Conservation (phyloP, 225 moss, liverwort and hornwort genomes). For the Rhytidiadelphus loreus region DNA sequence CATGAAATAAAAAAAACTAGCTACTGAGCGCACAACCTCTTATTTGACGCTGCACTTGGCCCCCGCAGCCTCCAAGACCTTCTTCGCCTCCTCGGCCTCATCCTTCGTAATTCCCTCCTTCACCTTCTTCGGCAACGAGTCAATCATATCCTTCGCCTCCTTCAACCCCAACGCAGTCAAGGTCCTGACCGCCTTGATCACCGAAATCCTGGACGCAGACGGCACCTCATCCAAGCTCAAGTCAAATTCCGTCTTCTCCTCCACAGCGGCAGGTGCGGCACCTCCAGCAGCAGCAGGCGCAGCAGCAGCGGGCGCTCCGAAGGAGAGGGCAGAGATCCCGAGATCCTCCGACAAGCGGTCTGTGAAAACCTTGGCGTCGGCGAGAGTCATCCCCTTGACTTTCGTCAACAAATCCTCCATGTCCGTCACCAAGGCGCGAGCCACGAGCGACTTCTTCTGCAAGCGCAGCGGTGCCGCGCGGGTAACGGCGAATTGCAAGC, state of each 20-base stretch:
- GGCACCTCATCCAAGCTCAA: slow-evolving; percentile 53
- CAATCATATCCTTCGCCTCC: slow-evolving; percentile 90
- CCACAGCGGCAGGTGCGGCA: slow-evolving; percentile 42
- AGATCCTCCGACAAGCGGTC: slow-evolving; percentile 56
- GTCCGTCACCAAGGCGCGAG: slow-evolving; percentile 30
- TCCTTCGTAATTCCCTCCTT: slow-evolving; percentile 69
- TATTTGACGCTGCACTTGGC: slow-evolving; percentile 57
- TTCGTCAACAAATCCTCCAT: slow-evolving; percentile 39
- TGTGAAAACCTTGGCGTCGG: slow-evolving; percentile 45
- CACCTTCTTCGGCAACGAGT: slow-evolving; percentile 78
- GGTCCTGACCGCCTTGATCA: slow-evolving; percentile 73
- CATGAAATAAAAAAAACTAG: neutral
- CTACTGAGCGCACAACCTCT: neutral
- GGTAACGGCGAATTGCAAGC: slow-evolving; percentile 7
- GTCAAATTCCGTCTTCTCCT: slow-evolving; percentile 85
- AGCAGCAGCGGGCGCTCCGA: slow-evolving; percentile 35
- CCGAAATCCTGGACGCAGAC: slow-evolving; percentile 42
- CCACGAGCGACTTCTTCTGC: neutral
- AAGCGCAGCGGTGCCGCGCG: neutral
- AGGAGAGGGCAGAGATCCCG: slow-evolving; percentile 54
- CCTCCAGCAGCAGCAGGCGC: slow-evolving; percentile 7
- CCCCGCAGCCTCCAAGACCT: slow-evolving; percentile 57
- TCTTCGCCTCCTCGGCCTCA: slow-evolving; percentile 72
- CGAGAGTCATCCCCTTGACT: slow-evolving; percentile 48
- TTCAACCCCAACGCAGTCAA: slow-evolving; percentile 68